A percentile compares a stretch with the other conserved stretches of the same genome.
Conservation (phyloP, 345 rosid species). For the Eutrema heterophyllum region DNA sequence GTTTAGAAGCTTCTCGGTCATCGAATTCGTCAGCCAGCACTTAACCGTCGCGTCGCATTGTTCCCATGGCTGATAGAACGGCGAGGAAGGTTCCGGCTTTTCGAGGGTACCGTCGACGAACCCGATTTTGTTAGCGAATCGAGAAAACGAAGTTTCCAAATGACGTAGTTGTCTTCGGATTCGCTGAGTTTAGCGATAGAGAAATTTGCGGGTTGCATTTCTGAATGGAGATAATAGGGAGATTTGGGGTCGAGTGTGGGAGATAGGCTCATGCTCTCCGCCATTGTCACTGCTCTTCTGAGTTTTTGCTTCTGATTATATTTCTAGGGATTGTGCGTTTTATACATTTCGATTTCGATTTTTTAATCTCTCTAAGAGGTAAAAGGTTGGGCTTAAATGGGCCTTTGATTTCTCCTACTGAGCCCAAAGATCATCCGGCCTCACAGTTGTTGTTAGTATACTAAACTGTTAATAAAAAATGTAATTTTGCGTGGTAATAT, state of each 20-base stretch:
- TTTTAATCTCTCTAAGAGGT: too few relatives aligned
- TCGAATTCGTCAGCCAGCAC: not conserved
- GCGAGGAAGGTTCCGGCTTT: not conserved
- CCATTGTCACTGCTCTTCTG: not conserved
- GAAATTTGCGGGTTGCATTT: not conserved
- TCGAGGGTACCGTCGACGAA: not conserved
- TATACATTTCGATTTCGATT: not conserved
- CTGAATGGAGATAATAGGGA: not conserved
- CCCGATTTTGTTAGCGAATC: not conserved
- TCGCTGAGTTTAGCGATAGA: not conserved
- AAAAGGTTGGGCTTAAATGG: not conserved
- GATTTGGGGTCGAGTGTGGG: not conserved
- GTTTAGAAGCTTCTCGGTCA: not conserved
- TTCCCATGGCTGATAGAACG: not conserved
- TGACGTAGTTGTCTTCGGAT: constrained; percentile 3
- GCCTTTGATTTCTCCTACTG: not conserved
- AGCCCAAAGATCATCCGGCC: not conserved
- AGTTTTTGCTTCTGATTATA: not conserved
- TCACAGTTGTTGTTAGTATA: too few relatives aligned
- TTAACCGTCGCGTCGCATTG: not conserved
- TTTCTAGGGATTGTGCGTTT: not conserved
- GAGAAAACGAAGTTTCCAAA: not conserved
- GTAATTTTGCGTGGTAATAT: too few relatives aligned
- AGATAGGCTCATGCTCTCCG: not conserved
- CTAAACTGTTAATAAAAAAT: too few relatives aligned